Conservation (phyloP, 192 early-diverging fungal genomes). For the Backusella macrospora region DNA sequence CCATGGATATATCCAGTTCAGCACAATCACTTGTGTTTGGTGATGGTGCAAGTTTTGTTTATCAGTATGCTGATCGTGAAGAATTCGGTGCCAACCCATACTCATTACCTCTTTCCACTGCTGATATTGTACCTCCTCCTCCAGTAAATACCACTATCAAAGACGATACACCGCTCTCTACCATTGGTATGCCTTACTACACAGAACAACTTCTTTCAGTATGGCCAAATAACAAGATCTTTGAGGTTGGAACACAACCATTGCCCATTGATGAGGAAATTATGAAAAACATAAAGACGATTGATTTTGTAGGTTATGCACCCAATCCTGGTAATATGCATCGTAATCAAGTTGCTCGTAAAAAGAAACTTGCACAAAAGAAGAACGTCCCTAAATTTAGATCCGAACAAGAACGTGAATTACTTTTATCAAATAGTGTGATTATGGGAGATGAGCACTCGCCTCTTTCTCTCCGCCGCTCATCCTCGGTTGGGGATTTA, state of each 20-base stretch:
- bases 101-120: constrained; percentile 57
- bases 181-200: constrained; percentile 81
- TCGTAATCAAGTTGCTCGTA: constrained; percentile 74
- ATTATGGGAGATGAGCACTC: constrained; percentile 43
- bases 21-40: constrained; percentile 80
- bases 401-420: constrained; percentile 77
- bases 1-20: constrained; percentile 78
- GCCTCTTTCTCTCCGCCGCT: constrained; percentile 24
- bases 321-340: constrained; percentile 74
- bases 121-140: constrained; percentile 48
- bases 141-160: constrained; percentile 41
- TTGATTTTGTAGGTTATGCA: constrained; percentile 95
- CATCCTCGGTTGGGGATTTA: constrained; percentile 35
- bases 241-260: constrained; percentile 74
- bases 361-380: constrained; percentile 42
- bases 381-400: constrained; percentile 70
- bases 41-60: constrained; percentile 75
- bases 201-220: constrained; percentile 75
- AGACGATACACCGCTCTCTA: constrained; percentile 71
- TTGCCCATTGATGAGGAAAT: constrained; percentile 76
- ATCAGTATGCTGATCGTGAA: constrained; percentile 75
- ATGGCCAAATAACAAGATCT: constrained; percentile 69
- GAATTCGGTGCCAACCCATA: constrained; percentile 68
- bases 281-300: constrained; percentile 79
- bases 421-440: constrained; percentile 48